Evolutionary conservation across 2,329 filamentous ascomycete genomes (phyloP).

Genomic region (Verticillium nonalfalfae): DNA sequence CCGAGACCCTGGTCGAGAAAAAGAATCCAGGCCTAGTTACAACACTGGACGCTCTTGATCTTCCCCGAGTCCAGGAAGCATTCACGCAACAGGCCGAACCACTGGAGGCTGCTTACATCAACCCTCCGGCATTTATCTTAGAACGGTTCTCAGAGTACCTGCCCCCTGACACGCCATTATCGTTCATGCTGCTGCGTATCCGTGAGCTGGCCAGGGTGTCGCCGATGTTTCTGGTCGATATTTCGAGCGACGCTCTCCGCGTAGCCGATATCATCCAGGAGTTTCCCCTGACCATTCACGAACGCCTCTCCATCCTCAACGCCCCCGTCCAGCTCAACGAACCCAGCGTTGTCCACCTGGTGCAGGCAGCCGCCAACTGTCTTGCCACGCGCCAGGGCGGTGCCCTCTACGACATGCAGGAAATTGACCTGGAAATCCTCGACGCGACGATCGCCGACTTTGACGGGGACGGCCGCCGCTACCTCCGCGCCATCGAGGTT

Average conservation of each 20-base stretch:
- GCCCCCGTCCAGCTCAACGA: slow-evolving; percentile 60
- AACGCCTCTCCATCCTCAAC: slow-evolving; percentile 70
- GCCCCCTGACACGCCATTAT: slow-evolving; percentile 72
- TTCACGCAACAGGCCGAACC: slow-evolving; percentile 60
- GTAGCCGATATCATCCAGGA: slow-evolving; percentile 71
- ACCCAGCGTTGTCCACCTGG: slow-evolving; percentile 34
- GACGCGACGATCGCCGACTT: slow-evolving; percentile 47
- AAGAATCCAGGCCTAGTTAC: slow-evolving; percentile 61
- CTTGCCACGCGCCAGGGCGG: slow-evolving; percentile 64
- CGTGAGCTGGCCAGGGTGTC: slow-evolving; percentile 61
- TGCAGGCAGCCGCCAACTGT: slow-evolving; percentile 60
- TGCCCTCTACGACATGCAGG: slow-evolving; percentile 62
- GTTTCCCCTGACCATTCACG: slow-evolving; percentile 61
- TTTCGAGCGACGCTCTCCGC: slow-evolving; percentile 51
- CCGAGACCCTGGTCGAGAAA: slow-evolving; percentile 4
- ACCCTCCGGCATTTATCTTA: slow-evolving; percentile 64
- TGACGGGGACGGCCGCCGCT: slow-evolving; percentile 24
- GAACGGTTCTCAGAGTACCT: slow-evolving; percentile 78
- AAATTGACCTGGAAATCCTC: slow-evolving; percentile 67
- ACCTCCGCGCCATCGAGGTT: slow-evolving; percentile 64
- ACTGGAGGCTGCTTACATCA: slow-evolving; percentile 65
- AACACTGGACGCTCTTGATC: slow-evolving; percentile 65
- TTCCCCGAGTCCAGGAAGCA: slow-evolving; percentile 52
- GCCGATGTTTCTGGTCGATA: slow-evolving; percentile 59
- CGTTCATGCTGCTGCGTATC: slow-evolving; percentile 72